Evolutionary conservation across 2,329 filamentous ascomycete species (phyloP).

Genomic region (Aspergillus felis): DNA sequence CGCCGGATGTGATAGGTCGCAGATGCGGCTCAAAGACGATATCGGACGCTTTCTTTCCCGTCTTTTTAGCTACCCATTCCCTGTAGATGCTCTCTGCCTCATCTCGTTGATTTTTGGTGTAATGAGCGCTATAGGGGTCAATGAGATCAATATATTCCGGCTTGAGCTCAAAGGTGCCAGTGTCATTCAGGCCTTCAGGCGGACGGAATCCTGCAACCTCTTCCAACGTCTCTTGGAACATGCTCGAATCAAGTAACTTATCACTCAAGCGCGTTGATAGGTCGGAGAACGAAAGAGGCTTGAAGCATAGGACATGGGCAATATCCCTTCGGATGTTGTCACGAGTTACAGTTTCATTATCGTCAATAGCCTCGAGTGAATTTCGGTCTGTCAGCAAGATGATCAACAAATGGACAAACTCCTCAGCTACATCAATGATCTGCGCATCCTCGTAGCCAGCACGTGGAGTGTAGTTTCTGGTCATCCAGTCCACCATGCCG

Average conservation of each 20-base stretch:
- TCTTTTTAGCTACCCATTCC: slow-evolving; percentile 80
- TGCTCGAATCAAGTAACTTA: slow-evolving; percentile 81
- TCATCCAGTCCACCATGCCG: slow-evolving; percentile 82
- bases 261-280: slow-evolving; percentile 82
- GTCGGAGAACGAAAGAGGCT: slow-evolving; percentile 90
- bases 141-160: slow-evolving; percentile 80
- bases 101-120: slow-evolving; percentile 94
- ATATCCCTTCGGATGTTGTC: slow-evolving; percentile 83
- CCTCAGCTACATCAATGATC: slow-evolving; percentile 88
- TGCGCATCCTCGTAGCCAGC: slow-evolving; percentile 80
- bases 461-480: slow-evolving; percentile 71
- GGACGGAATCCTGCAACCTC: slow-evolving; percentile 86
- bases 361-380: slow-evolving; percentile 52
- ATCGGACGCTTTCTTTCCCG: slow-evolving; percentile 73
- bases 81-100: slow-evolving; percentile 89
- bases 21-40: slow-evolving; percentile 90
- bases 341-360: slow-evolving; percentile 50
- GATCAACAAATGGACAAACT: slow-evolving; percentile 91
- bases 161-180: slow-evolving; percentile 90
- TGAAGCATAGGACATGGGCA: slow-evolving; percentile 91
- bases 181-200: slow-evolving; percentile 86
- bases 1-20: slow-evolving; percentile 68
- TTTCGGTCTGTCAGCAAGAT: slow-evolving; percentile 86
- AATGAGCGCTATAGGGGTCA: slow-evolving; percentile 94
- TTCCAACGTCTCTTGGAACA: slow-evolving; percentile 78